These are phyloP conservation scores for Craterostigma plantagineum DNA, from an alignment of 257 asterid species.

Conservation along the genomic window DNA sequence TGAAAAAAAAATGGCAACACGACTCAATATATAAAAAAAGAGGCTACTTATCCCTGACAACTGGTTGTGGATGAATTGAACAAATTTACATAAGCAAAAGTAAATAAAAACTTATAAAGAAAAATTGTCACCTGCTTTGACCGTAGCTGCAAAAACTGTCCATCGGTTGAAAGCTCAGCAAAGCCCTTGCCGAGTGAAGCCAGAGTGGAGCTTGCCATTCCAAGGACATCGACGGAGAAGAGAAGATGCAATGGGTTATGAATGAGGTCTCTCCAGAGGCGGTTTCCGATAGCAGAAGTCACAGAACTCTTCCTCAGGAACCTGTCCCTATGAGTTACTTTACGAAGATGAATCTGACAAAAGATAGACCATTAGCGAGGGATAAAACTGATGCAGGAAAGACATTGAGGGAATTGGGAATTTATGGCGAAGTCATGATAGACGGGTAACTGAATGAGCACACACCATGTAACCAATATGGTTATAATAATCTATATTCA, in stretches of 20 bases:
- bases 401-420: too few species aligned
- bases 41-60: too few species aligned
- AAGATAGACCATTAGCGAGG: background rate
- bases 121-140: conserved; percentile 59
- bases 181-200: conserved; percentile 97
- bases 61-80: too few species aligned
- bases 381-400: background rate
- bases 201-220: conserved; percentile 94
- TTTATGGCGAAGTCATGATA: too few species aligned
- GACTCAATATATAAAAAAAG: too few species aligned
- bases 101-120: background rate
- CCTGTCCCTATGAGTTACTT: conserved; percentile 71
- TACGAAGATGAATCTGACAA: conserved; percentile 75
- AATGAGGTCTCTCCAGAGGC: conserved; percentile 89
- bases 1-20: too few species aligned
- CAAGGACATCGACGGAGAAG: conserved; percentile 88
- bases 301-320: conserved; percentile 84
- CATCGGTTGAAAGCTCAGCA: conserved; percentile 98
- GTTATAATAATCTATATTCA: background rate
- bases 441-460: too few species aligned
- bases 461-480: too few species aligned
- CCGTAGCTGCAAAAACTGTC: conserved; percentile 86
- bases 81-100: too few species aligned
- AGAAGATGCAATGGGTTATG: conserved; percentile 89
- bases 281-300: conserved; percentile 52